These are phyloP conservation scores for Annona cherimola DNA, from an alignment of 164 flowering plant species.

Conservation along the genomic window DNA sequence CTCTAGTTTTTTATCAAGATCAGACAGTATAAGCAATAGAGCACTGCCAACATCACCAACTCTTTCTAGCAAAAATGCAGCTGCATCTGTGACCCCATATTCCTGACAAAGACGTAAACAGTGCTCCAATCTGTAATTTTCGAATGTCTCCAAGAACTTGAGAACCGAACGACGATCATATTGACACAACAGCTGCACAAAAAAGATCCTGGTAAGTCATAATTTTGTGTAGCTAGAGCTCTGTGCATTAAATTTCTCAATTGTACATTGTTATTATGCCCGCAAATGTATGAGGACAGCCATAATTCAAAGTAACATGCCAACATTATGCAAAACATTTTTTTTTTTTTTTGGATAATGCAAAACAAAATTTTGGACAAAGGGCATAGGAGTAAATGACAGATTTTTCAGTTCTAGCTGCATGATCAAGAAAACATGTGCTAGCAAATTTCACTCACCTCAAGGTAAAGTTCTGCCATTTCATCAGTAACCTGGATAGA, in stretches of 20 bases:
- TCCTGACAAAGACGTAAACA: conserved; percentile 91
- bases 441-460: conserved; percentile 42
- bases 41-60: conserved; percentile 98
- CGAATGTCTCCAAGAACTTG: conserved; percentile 85
- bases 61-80: conserved; percentile 89
- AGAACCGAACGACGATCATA: conserved; percentile 79
- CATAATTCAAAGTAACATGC: no score
- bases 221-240: neutral
- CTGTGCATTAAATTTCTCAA: neutral
- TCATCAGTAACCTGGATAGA: conserved; percentile 73
- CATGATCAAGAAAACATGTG: neutral
- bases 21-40: conserved; percentile 66
- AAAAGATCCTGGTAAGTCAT: conserved; percentile 4
- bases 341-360: no score
- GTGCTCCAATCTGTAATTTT: conserved; percentile 83
- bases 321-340: no score
- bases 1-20: conserved; percentile 53
- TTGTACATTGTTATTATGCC: no score
- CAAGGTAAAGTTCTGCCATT: conserved; percentile 73
- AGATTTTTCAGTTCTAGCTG: neutral
- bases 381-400: neutral
- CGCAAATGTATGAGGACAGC: no score
- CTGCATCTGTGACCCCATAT: conserved; percentile 78
- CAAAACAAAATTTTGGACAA: no score
- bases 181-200: conserved; percentile 80